Base-by-base conservation (phyloP, 1,284 basidiomycete genomes). In the Boletus semigastroideus region DNA sequence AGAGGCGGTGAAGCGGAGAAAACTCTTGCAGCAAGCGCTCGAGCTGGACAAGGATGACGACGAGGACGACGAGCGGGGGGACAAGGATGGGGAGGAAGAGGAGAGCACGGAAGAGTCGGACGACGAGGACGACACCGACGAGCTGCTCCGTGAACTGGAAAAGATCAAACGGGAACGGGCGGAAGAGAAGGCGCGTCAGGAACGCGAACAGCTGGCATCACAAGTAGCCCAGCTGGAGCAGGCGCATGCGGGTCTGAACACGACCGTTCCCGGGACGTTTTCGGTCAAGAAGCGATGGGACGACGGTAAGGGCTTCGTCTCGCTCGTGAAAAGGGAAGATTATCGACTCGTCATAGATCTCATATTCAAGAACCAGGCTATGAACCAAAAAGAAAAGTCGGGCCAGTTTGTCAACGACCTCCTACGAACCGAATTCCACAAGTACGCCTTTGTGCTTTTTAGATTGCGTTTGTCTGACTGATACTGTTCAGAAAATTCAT, bases 361-460 rank as follows among this genome's bases (percentile, higher is more conserved):
- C 52, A 94, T 98, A 64, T 98, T 98, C 82, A 97, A 97, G 76
- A 97, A 97, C 69, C 94, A 98, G 72, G 91, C 94, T 1, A 84
- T 86, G 69, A 81, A 79, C 44, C 70, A 74, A 33, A 76, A 74
- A 25, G 81, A 80, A 56, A 91, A 87, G 67, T 74, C 78, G 59
- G 86, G 87, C 12, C 86, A 90, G 57, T 97, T 98, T 65, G 92
- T 97, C 56, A 97, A 97, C 66, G 94, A 97, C 70, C 75, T 97
- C 46, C 71, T 97, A 55, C 80, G 94, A 65, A 94, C 92, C 53
- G 92, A 95, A 67, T 95, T 95, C 69, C 93, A 95, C 75, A 90
- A 84, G 89, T 90, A 56, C 50, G 86, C 80, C 2, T 17, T 2
- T 2, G 4, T 28, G n/a, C 3, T 10, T 13, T 5, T 37, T 13